These are phyloP conservation scores for Colletotrichum tropicale DNA, from an alignment of 2,329 filamentous ascomycete species.

Conservation along the genomic window DNA sequence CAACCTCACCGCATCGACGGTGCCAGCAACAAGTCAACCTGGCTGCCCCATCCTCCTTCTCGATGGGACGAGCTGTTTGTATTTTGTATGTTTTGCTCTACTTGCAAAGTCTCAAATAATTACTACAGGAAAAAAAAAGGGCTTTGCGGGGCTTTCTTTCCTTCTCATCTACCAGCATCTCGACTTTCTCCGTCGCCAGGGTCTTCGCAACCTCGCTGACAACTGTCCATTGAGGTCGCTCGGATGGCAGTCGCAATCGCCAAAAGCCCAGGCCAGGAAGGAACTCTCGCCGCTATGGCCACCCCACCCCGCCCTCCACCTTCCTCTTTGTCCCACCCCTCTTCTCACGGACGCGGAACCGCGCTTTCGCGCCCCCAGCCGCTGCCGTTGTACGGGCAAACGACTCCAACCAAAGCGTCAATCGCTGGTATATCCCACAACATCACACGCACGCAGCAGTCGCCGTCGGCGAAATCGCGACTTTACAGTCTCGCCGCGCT, in stretches of 20 bases:
- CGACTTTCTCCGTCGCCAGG: background rate
- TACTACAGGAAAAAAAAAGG: too few species aligned
- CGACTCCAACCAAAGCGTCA: background rate
- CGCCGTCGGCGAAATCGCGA: constrained; percentile 7
- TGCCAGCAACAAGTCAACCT: background rate
- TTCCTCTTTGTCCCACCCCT: background rate
- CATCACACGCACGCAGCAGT: constrained; percentile 6
- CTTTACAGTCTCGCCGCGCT: background rate
- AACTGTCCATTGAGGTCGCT: background rate
- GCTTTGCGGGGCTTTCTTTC: background rate
- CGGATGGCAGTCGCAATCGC: background rate
- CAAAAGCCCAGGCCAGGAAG: background rate
- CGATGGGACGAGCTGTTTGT: background rate
- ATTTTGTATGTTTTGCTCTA: background rate
- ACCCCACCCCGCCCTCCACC: background rate
- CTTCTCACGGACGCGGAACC: background rate
- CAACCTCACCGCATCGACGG: background rate
- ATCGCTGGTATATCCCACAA: background rate
- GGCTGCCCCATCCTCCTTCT: background rate
- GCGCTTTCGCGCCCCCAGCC: background rate
- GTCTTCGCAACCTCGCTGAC: background rate
- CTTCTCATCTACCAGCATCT: background rate
- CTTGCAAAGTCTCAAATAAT: background rate
- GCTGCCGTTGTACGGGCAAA: background rate
- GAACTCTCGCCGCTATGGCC: background rate